Conservation (phyloP, 225 moss, liverwort and hornwort genomes). For the Antitrichia curtipendula region DNA sequence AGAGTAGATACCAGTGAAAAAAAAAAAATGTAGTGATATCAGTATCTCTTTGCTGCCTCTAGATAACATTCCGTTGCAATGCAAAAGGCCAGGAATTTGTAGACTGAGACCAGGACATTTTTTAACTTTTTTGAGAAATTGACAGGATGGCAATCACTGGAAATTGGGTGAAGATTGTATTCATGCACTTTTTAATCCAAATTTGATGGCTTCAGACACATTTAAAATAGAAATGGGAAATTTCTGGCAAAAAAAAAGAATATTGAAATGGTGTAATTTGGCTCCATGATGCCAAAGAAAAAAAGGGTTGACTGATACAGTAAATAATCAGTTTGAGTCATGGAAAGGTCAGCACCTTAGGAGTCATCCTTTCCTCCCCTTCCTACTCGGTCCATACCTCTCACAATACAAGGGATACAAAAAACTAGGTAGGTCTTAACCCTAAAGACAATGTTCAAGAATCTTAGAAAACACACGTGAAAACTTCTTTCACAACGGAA, state of each 20-base stretch:
- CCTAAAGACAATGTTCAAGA: neutral
- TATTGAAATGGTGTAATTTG: neutral
- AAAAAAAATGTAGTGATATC: neutral
- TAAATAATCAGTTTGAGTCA: neutral
- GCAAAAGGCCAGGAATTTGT: neutral
- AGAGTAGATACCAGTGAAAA: neutral
- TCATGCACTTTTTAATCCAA: neutral
- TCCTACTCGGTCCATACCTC: neutral
- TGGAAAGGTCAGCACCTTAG: neutral
- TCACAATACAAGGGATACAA: neutral
- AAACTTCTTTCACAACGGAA: neutral
- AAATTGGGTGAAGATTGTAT: neutral
- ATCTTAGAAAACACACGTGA: neutral
- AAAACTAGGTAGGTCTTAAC: neutral
- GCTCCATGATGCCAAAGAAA: neutral
- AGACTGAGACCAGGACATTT: neutral
- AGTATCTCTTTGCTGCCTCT: neutral
- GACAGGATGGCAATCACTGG: neutral
- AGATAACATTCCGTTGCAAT: neutral
- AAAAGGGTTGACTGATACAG: neutral
- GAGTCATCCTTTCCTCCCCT: neutral
- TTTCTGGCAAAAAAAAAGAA: neutral
- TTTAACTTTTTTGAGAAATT: neutral
- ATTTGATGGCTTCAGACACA: neutral
- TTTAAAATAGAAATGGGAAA: neutral